These are phyloP conservation scores for Sanguinoderma infundibulare DNA, from an alignment of 1,284 basidiomycete genomes.

Conservation along the genomic window DNA sequence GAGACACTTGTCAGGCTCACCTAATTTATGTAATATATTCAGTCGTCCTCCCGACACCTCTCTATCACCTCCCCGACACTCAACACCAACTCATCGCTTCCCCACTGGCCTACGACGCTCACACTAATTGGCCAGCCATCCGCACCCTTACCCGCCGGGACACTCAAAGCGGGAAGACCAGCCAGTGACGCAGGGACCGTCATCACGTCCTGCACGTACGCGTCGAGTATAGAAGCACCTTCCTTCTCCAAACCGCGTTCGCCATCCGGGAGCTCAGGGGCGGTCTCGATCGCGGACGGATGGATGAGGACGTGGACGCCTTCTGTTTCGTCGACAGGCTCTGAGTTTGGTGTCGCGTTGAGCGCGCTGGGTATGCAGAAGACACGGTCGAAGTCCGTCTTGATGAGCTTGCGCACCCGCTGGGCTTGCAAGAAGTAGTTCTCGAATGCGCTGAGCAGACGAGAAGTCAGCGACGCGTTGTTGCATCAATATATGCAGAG, in stretches of 20 bases:
- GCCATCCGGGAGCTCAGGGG: conserved; percentile 56
- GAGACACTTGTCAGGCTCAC: not conserved
- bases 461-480: not conserved
- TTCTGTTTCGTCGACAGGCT: conserved; percentile 12
- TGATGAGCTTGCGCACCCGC: conserved; percentile 73
- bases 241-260: not conserved
- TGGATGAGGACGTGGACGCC: conserved; percentile 86
- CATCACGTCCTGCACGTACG: conserved; percentile 91
- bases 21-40: not conserved
- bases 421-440: conserved; percentile 97
- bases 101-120: conserved; percentile 91
- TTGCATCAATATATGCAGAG: not conserved
- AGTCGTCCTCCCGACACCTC: not conserved
- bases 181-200: conserved; percentile 93
- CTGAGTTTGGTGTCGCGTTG: conserved; percentile 14
- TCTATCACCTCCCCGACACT: conserved; percentile 50
- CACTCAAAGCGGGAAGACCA: conserved; percentile 82
- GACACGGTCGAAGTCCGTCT: conserved; percentile 74
- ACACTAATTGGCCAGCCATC: conserved; percentile 89
- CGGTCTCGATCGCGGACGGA: conserved; percentile 82
- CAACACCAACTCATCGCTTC: conserved; percentile 73
- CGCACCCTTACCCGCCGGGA: conserved; percentile 59
- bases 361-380: conserved; percentile 65
- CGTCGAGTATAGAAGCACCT: conserved; percentile 40
- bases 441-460: conserved; percentile 78